These are phyloP conservation scores for Penicillium paneum DNA, from an alignment of 2,329 filamentous ascomycete genomes.

Conservation along the genomic window DNA sequence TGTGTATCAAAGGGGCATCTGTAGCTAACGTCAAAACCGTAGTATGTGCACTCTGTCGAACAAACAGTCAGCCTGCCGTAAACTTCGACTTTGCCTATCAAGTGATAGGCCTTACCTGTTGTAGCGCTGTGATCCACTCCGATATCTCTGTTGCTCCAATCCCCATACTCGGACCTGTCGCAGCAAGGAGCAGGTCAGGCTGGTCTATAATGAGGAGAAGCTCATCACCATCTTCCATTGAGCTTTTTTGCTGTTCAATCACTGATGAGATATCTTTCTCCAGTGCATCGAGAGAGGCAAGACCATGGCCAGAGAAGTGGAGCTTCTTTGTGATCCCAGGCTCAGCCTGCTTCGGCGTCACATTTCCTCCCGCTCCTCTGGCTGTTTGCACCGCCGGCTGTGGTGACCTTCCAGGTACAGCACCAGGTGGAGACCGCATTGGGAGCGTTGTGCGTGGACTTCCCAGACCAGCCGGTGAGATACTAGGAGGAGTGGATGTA, in stretches of 20 bases:
- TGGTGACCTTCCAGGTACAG: constrained; percentile 21
- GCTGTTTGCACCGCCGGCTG: constrained; percentile 14
- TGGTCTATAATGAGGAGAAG: constrained; percentile 65
- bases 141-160: constrained; percentile 47
- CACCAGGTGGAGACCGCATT: constrained; percentile 26
- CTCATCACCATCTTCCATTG: constrained; percentile 26
- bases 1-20: constrained; percentile 66
- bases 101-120: constrained; percentile 54
- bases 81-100: neutral
- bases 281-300: constrained; percentile 31
- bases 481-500: constrained; percentile 11
- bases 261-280: constrained; percentile 36
- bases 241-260: constrained; percentile 30
- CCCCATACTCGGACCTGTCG: constrained; percentile 49
- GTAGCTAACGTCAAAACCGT: constrained; percentile 68
- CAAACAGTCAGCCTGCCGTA: constrained; percentile 8
- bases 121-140: constrained; percentile 57
- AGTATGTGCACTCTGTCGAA: constrained; percentile 57
- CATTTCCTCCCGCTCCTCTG: neutral
- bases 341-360: constrained; percentile 18
- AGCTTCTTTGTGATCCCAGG: constrained; percentile 26
- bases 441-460: constrained; percentile 27
- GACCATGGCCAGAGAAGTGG: constrained; percentile 30
- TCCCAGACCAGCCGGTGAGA: constrained; percentile 14
- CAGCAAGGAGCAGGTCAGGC: constrained; percentile 62